Evolutionary conservation across 352 stramenopile species (phyloP), one percentile per base, ranked within the genome.

Genomic region (Pythium guiyangense): DNA sequence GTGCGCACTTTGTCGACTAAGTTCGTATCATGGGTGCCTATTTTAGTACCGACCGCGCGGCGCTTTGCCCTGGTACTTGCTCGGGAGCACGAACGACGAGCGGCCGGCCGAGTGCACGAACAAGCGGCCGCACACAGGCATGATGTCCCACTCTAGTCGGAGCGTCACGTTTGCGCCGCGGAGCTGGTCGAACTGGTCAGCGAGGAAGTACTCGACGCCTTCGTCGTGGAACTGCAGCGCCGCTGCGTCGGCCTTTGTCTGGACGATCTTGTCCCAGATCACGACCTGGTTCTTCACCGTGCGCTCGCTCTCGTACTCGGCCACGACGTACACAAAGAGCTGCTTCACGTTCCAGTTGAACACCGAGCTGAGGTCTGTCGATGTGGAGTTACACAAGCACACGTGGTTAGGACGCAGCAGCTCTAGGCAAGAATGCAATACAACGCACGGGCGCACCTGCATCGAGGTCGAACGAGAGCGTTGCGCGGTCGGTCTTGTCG

Each of bases 321-420:
- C 85, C 52, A 90, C 51, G 50, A 95, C 79, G 78, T 93, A 95
- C 66, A 93, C 83, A 49, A 95, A 95, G 52, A 95, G 66, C 69
- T 93, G 83, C 78, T 93, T 95, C 34, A 91, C 84, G 67, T 95
- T 95, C 85, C 85, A 95, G 64, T 95, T 95, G 76, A 95, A 95
- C 27, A 92, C 84, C 26, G 84, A 92, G 66, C 77, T 86, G 54
- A 94, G 52, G 20, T 94, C 84, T 88, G 46, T 20, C 15, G 26
- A 20, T 4, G 22, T 14, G 9, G 3, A 27, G 12, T 26, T 8
- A 57, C 6, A 49, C 60, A 26, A 44, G 25, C 39, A 31, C 27
- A 37, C 12, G 12, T 10, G 10, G 31, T 37, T 10, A 49, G 14
- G 44, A 31, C 14, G 31, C 44, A 49, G 44, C n/a, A 27, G 25